A percentile compares a stretch with the other conserved stretches of the same genome.
These are phyloP conservation scores for Phoenix dactylifera DNA, from an alignment of 176 grass and related monocot species.

Conservation along the genomic window DNA sequence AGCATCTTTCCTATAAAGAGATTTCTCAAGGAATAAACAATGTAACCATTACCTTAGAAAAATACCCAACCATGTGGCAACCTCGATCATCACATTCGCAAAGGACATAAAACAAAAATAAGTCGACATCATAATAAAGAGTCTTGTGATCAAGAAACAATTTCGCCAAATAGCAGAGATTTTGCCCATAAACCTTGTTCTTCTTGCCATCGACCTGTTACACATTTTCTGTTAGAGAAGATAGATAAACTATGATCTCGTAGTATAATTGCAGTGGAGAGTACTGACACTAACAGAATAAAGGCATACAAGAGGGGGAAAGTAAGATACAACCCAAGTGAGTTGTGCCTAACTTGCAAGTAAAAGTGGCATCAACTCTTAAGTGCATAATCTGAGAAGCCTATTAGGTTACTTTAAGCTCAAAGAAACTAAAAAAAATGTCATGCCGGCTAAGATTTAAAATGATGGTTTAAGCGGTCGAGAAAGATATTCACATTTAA, in stretches of 20 bases:
- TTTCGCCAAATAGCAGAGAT: conserved; percentile 96
- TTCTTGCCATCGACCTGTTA: conserved; percentile 97
- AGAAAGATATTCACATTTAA: no score
- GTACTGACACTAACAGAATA: not conserved
- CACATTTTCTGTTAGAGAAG: not conserved
- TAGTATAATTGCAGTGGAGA: not conserved
- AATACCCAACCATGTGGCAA: conserved; percentile 99
- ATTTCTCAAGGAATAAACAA: not conserved
- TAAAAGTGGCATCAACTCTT: no score
- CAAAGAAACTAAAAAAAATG: no score
- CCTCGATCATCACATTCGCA: conserved; percentile 99
- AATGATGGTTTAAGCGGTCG: no score
- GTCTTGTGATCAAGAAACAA: conserved; percentile 98
- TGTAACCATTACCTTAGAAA: conserved; percentile 68
- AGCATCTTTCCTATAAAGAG: no score
- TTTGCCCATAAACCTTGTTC: conserved; percentile 96
- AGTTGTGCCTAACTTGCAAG: no score
- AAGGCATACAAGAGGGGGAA: not conserved
- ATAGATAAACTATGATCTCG: not conserved
- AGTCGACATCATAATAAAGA: conserved; percentile 90
- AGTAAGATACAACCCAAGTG: not conserved
- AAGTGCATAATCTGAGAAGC: no score
- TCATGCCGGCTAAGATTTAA: no score
- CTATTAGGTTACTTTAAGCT: no score
- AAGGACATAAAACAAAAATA: conserved; percentile 94